These are phyloP conservation scores for Aspergillus awamori DNA, from an alignment of 2,329 filamentous ascomycete species.

Conservation along the genomic window DNA sequence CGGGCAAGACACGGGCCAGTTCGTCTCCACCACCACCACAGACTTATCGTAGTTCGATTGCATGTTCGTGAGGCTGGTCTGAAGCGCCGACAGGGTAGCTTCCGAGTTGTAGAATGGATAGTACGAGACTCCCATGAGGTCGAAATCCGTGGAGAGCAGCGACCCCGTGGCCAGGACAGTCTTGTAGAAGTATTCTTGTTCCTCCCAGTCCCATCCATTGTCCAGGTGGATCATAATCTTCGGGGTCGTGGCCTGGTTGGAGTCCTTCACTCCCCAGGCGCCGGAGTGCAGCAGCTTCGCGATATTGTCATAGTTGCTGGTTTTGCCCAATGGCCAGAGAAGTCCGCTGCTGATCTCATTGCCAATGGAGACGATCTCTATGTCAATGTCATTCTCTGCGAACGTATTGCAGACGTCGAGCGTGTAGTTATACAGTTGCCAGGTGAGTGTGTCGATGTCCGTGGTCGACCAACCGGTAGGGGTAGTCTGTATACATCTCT, in stretches of 20 bases:
- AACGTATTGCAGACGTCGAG: constrained; percentile 64
- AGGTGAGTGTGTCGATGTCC: constrained; percentile 60
- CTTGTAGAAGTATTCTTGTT: constrained; percentile 68
- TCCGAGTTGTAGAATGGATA: constrained; percentile 70
- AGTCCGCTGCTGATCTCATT: constrained; percentile 72
- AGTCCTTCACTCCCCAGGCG: constrained; percentile 66
- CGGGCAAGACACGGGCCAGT: constrained; percentile 70
- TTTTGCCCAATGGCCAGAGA: constrained; percentile 66
- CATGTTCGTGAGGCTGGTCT: constrained; percentile 61
- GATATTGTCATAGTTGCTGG: constrained; percentile 61
- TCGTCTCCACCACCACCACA: constrained; percentile 69
- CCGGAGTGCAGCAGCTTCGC: constrained; percentile 67
- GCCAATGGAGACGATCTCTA: constrained; percentile 69
- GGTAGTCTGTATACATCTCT: constrained; percentile 42
- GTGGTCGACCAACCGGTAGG: constrained; percentile 66
- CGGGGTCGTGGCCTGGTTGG: constrained; percentile 57
- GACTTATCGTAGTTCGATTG: constrained; percentile 65
- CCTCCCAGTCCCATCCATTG: constrained; percentile 72
- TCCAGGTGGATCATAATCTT: constrained; percentile 76
- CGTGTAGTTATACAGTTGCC: constrained; percentile 71
- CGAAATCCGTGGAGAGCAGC: constrained; percentile 60
- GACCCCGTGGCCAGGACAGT: constrained; percentile 57
- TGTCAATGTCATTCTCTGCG: constrained; percentile 55
- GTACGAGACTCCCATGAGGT: constrained; percentile 72
- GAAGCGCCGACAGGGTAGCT: constrained; percentile 62